Evolutionary conservation across 257 asterid species (phyloP), one percentile per base, ranked within the genome.

Genomic region (Henckelia pumila): DNA sequence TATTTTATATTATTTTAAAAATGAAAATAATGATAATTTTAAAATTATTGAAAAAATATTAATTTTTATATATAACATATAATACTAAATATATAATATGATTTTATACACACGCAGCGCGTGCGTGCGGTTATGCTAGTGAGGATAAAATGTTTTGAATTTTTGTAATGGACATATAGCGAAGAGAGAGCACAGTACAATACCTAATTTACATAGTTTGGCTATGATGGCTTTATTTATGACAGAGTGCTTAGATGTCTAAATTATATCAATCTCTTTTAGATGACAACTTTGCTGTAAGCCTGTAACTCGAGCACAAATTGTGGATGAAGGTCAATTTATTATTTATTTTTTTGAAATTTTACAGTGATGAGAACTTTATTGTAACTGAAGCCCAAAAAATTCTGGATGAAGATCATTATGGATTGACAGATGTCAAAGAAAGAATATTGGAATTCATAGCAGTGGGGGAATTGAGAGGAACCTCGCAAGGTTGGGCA

Each of bases 391-490:
- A 83, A 71, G 99, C 99, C 61, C 96, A 94, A 78, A 77, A 77
- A 63, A 86, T 94, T 78, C 92, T 94, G 61, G 96, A 94, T 64
- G 99, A 94, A 84, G 99, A 94, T 79, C 99, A 94, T 75, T 94
- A 91, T 79, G 99, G 99, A 73, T 81, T 94, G 78, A 75, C 84
- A 17, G 99, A 94, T 83, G 98, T 94, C 63, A 94, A 94, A 83
- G 99, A 94, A 80, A 85, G 99, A 88, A 94, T 94, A 67, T 64
- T 94, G 89, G 99, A 94, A 71, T 94, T 94, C 77, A 94, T 94
- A 76, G 99, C 99, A 24, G 99, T 94, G 70, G 99, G 99, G 69
- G 91, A 88, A 77, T 88, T 94, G 73, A 89, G 99, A 79, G 99
- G 97, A 84, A 81, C 87, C 37, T 81, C 99, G 35, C 99, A 94